Conservation (phyloP, 805 yeast species). For the Lipomyces orientalis region DNA sequence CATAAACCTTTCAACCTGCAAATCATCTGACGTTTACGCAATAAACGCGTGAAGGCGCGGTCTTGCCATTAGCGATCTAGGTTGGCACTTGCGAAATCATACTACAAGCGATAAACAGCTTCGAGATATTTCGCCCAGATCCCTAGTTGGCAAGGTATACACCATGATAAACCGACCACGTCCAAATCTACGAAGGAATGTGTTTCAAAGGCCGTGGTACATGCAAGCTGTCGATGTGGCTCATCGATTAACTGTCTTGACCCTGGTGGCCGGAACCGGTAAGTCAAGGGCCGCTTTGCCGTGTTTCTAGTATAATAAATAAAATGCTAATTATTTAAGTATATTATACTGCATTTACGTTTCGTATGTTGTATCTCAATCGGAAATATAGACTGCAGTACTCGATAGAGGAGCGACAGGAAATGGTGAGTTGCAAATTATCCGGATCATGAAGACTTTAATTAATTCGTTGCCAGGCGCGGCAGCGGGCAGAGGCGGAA, state of each 20-base stretch:
- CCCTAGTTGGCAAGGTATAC: background rate
- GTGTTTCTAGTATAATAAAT: background rate
- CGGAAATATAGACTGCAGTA: constrained; percentile 19
- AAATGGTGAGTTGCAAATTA: constrained; percentile 14
- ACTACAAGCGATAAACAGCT: no score
- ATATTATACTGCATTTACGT: constrained; percentile 24
- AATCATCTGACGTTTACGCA: background rate
- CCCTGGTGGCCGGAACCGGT: constrained; percentile 61
- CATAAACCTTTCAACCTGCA: background rate
- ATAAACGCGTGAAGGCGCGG: background rate
- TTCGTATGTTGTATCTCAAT: constrained; percentile 28
- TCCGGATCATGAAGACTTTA: background rate
- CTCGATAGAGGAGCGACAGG: constrained; percentile 13
- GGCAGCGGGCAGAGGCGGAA: background rate
- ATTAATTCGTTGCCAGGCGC: background rate
- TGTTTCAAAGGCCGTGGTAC: constrained; percentile 64
- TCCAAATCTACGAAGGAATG: constrained; percentile 11
- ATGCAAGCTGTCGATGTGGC: constrained; percentile 71
- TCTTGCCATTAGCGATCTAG: background rate
- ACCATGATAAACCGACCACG: background rate
- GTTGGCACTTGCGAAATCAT: background rate
- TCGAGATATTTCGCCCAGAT: background rate
- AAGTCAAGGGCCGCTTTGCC: constrained; percentile 34
- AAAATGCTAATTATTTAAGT: constrained; percentile 12
- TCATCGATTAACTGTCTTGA: constrained; percentile 73